phyloP scores from a whole-genome alignment of 495 filamentous ascomycete species.

The Corynascus novoguineensis region DNA sequence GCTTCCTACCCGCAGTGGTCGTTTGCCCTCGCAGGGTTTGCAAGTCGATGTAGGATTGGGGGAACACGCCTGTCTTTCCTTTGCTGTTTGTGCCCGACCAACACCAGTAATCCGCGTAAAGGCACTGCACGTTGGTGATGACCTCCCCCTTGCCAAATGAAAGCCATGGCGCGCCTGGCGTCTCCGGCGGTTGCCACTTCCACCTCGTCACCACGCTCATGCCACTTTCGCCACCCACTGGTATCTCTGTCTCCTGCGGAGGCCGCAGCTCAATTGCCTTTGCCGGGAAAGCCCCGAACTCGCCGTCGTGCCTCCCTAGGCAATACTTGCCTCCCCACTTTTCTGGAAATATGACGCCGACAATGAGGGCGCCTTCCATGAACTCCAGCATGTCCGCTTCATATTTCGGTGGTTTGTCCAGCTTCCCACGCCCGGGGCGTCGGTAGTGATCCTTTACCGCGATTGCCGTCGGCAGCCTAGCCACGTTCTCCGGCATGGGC shows the following conservation, averaged over 20 bases:
- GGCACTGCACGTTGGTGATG: conserved; percentile 35
- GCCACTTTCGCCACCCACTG: conserved; percentile 26
- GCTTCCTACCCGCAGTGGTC: not conserved
- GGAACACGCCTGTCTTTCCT: conserved; percentile 41
- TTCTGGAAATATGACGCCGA: conserved; percentile 42
- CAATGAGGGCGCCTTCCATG: conserved; percentile 37
- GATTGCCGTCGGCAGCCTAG: conserved; percentile 29
- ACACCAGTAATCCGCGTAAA: conserved; percentile 42
- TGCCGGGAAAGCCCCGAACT: conserved; percentile 38
- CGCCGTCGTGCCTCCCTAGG: conserved; percentile 43
- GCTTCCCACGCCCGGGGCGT: conserved; percentile 24
- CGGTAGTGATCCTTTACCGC: conserved; percentile 33
- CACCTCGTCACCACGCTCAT: conserved; percentile 38
- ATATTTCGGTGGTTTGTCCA: conserved; percentile 33
- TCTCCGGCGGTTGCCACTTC: conserved; percentile 37
- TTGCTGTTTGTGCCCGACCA: conserved; percentile 43
- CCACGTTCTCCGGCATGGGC: conserved; percentile 31
- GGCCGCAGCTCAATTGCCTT: conserved; percentile 32
- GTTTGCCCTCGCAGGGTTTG: conserved; percentile 7
- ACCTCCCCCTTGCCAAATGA: conserved; percentile 40
- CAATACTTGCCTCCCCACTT: conserved; percentile 44
- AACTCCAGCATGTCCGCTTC: conserved; percentile 39
- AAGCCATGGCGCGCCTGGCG: conserved; percentile 30
- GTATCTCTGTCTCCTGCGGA: conserved; percentile 29
- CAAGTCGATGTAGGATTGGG: conserved; percentile 17